Conservation (phyloP, 352 stramenopile genomes). For the Pythium apleroticum region DNA sequence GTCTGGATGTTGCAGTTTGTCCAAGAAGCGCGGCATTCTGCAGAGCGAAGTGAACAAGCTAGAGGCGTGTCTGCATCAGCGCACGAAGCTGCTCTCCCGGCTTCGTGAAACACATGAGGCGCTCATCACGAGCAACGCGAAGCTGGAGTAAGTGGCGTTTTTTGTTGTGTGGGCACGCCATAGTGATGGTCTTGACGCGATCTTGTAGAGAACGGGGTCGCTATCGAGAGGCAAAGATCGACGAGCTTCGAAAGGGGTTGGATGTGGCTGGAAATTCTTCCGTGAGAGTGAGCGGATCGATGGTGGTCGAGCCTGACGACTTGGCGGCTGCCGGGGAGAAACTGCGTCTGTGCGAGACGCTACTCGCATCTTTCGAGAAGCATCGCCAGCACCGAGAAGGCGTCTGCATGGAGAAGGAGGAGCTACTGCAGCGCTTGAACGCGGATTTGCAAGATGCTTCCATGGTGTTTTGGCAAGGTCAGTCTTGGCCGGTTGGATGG, state of each 20-base stretch:
- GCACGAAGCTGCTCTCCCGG: constrained; percentile 35
- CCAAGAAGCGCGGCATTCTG: constrained; percentile 48
- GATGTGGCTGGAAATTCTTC: neutral
- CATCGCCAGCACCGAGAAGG: neutral
- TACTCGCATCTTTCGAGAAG: constrained; percentile 4
- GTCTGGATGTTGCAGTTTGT: constrained; percentile 27
- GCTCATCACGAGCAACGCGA: constrained; percentile 43
- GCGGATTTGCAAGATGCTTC: neutral
- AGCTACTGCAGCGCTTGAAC: neutral
- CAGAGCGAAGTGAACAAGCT: constrained; percentile 36
- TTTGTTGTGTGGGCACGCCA: no score
- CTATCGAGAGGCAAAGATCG: constrained; percentile 3
- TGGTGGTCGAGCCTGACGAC: neutral
- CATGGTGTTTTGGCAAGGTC: neutral
- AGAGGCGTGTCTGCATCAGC: constrained; percentile 31
- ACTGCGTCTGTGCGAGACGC: neutral
- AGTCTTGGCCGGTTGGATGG: neutral
- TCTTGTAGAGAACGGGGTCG: constrained; percentile 9
- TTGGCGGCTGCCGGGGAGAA: constrained; percentile 1
- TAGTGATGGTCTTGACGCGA: no score
- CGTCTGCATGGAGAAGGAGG: constrained; percentile 12
- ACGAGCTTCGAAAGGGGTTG: neutral
- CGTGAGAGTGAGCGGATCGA: neutral
- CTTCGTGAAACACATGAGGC: constrained; percentile 39
- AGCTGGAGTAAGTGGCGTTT: constrained; percentile 14